Conservation (phyloP, 1,284 basidiomycete species). For the Athelia sp. region DNA sequence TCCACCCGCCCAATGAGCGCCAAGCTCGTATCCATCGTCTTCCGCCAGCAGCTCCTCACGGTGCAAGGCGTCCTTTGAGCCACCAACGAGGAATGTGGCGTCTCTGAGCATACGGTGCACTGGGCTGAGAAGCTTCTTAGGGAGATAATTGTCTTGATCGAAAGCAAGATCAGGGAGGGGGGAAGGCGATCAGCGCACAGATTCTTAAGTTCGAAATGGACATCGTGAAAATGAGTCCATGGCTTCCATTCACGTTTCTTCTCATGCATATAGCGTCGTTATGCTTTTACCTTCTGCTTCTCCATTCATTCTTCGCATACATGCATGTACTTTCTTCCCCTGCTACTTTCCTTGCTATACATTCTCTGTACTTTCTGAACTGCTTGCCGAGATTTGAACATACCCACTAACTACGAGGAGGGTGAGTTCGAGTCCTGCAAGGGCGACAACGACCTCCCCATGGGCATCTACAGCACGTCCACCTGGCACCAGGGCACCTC, state of each 20-base stretch:
- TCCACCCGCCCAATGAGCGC: conserved; percentile 4
- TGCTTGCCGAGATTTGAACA: too few species aligned
- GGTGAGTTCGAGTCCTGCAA: too few species aligned
- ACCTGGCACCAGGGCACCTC: neutral
- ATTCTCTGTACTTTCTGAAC: neutral
- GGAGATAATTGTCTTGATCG: conserved; percentile 62
- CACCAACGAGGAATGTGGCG: conserved; percentile 42
- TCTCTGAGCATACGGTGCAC: conserved; percentile 69
- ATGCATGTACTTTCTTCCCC: too few species aligned
- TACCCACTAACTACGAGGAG: too few species aligned
- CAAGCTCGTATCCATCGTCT: conserved; percentile 63
- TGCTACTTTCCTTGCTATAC: too few species aligned
- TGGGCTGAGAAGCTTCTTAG: conserved; percentile 51
- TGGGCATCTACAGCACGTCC: too few species aligned
- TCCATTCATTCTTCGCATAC: too few species aligned
- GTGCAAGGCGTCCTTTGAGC: conserved; percentile 55
- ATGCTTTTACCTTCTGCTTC: too few species aligned
- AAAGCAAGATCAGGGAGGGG: conserved; percentile 39
- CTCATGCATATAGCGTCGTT: too few species aligned
- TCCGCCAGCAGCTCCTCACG: conserved; percentile 57
- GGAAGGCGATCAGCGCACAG: conserved; percentile 46
- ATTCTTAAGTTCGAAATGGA: conserved; percentile 48
- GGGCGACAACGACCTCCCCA: too few species aligned
- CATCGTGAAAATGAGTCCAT: neutral
- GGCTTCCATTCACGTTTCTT: too few species aligned